A percentile compares a stretch with the other conserved stretches of the same genome.
Conservation (phyloP, 1,284 basidiomycete genomes). For the Salmacisia buchloeana region DNA sequence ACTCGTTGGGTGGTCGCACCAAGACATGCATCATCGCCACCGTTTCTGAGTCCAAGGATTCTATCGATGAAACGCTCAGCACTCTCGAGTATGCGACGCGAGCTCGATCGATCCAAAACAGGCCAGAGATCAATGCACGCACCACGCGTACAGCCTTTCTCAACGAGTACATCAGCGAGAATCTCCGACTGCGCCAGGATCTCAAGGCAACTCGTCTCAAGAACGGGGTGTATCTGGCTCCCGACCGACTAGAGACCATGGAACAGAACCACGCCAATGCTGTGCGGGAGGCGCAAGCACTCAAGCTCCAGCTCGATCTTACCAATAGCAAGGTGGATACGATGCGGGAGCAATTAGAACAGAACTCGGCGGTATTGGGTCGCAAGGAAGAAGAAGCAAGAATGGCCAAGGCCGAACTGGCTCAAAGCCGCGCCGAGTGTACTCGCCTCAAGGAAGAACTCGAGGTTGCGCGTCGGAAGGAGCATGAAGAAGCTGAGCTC, state of each 20-base stretch:
- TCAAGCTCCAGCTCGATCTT: slow-evolving; percentile 24
- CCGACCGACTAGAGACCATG: slow-evolving; percentile 37
- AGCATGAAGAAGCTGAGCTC: slow-evolving; percentile 58
- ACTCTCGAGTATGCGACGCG: slow-evolving; percentile 95
- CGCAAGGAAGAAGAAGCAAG: slow-evolving; percentile 40
- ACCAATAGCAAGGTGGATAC: slow-evolving; percentile 39
- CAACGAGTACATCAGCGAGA: slow-evolving; percentile 92
- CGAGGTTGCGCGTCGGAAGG: neutral
- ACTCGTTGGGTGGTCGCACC: slow-evolving; percentile 94
- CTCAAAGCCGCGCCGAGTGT: slow-evolving; percentile 21
- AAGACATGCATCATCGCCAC: slow-evolving; percentile 99
- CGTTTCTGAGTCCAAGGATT: slow-evolving; percentile 52
- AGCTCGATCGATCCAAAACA: slow-evolving; percentile 92
- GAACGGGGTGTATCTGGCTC: slow-evolving; percentile 42
- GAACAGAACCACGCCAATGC: slow-evolving; percentile 28
- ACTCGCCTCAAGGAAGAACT: neutral
- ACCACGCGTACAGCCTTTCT: slow-evolving; percentile 87
- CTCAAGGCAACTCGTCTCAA: slow-evolving; percentile 56
- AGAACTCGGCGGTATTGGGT: slow-evolving; percentile 43
- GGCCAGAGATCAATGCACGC: slow-evolving; percentile 89
- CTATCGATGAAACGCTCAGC: slow-evolving; percentile 94
- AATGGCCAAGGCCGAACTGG: slow-evolving; percentile 27
- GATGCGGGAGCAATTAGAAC: slow-evolving; percentile 48
- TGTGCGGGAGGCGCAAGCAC: neutral
- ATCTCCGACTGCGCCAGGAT: slow-evolving; percentile 86